Evolutionary conservation across 2,329 filamentous ascomycete species (phyloP).

Genomic region (Trichoderma afroharzianum): DNA sequence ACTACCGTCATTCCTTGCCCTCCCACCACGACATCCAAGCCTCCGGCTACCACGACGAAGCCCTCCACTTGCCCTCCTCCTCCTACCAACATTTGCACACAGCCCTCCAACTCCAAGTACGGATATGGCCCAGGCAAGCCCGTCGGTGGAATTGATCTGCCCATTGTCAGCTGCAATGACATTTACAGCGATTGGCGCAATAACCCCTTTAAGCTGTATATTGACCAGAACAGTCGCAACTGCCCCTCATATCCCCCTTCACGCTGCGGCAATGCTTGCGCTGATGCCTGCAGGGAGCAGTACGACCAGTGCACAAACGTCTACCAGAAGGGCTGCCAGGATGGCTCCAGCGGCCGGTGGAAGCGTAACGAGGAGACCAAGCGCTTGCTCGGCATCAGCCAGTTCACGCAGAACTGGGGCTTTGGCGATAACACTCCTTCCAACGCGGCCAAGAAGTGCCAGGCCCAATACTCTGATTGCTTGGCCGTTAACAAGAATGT

Average conservation of each 20-base stretch:
- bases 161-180: conserved; percentile 54
- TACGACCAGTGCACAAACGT: conserved; percentile 45
- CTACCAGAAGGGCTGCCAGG: conserved; percentile 49
- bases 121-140: conserved; percentile 64
- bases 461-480: conserved; percentile 49
- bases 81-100: conserved; percentile 50
- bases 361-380: conserved; percentile 26
- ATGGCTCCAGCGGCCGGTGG: conserved; percentile 27
- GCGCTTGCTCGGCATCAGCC: conserved; percentile 13
- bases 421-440: conserved; percentile 31
- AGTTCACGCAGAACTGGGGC: conserved; percentile 24
- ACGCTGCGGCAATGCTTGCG: conserved; percentile 40
- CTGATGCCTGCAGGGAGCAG: conserved; percentile 52
- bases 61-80: conserved; percentile 40
- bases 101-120: conserved; percentile 53
- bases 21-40: conserved; percentile 29
- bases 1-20: conserved; percentile 36
- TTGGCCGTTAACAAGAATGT: conserved; percentile 40
- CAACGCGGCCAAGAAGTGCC: conserved; percentile 41
- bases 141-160: conserved; percentile 50
- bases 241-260: conserved; percentile 44
- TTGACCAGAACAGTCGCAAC: conserved; percentile 36
- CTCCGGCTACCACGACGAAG: conserved; percentile 30
- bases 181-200: conserved; percentile 38
- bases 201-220: conserved; percentile 53